Evolutionary conservation across 225 moss, liverwort and hornwort species (phyloP).

Genomic region (Pseudoscleropodium purum): DNA sequence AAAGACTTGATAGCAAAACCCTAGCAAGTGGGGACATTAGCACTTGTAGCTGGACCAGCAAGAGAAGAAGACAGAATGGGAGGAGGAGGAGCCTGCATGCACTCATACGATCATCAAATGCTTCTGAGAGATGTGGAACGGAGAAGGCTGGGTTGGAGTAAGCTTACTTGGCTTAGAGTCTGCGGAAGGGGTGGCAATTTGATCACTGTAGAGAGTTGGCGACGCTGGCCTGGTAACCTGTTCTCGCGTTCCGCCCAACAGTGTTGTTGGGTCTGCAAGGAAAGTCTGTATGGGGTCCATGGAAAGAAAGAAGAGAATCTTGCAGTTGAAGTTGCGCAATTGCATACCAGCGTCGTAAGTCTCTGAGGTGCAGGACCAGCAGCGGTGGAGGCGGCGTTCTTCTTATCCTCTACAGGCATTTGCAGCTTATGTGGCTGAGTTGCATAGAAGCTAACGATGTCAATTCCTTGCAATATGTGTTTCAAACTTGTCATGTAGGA

Average conservation of each 20-base stretch:
- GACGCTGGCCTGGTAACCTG: neutral
- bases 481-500: slow-evolving; percentile 45
- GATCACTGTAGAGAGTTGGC: neutral
- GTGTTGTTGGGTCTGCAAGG: too few species aligned
- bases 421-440: slow-evolving; percentile 27
- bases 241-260: too few species aligned
- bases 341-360: neutral
- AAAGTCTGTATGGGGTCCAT: too few species aligned
- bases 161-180: too few species aligned
- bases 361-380: slow-evolving; percentile 19
- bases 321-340: neutral
- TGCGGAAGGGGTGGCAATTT: too few species aligned
- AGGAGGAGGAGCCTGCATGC: neutral
- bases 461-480: slow-evolving; percentile 53
- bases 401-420: slow-evolving; percentile 12
- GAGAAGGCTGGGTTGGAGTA: neutral
- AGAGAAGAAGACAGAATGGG: neutral
- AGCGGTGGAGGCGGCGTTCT: slow-evolving; percentile 14
- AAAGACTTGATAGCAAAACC: too few species aligned
- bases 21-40: neutral
- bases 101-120: too few species aligned
- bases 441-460: slow-evolving; percentile 73
- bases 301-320: neutral
- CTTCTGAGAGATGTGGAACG: neutral
- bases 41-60: neutral